Base-by-base conservation (phyloP, 805 yeast genomes). In the Yamadazyma kitorensis region DNA sequence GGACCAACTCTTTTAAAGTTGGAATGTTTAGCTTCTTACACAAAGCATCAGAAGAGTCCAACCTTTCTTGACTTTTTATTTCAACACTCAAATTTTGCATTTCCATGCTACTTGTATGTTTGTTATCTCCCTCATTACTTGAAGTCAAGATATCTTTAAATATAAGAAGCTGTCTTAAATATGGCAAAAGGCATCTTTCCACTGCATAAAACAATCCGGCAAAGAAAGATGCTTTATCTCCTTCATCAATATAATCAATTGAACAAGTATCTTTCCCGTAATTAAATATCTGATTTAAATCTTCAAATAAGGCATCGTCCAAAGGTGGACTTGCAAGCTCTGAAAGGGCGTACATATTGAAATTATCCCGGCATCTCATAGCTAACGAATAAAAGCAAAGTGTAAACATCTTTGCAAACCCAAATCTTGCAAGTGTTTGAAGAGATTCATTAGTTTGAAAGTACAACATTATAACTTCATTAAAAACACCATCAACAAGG, bases 391-490 rank as follows among this genome's bases (percentile, higher is more conserved):
- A 47, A 7, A 56, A 32, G 8, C 49, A 38, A 5, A 51, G 33
- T 1, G 61, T 47, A 16, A 65, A 40, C 24, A 53, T 29, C 31
- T 61, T 64, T 4, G 55, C 43, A 35, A 52, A 43, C 1, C 61
- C 65, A 10, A 56, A 38, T n/a, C 57, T 54, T 13, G 62, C 44
- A 17, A 70, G 37, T 1, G 68, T 58, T 5, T 47, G 50, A 6
- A 72, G 54, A 0, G 77, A 64, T 36, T 70, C 73, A 34, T 64
- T 65, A 4, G 74, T 67, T 42, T 70, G 73, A 36, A 72, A 64
- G 31, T 53, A 70, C 8, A 70, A 42, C 20, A 60, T 42, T 9
- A 70, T 47, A 4, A 64, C 48, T 37, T 72, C 75, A 14, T 58
- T 55, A 36, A 70, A 61, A 9, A 56, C 53, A 8, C 68, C 64